Base-by-base conservation (phyloP, 208 protist genomes). In the Trypanosoma scelopori region DNA sequence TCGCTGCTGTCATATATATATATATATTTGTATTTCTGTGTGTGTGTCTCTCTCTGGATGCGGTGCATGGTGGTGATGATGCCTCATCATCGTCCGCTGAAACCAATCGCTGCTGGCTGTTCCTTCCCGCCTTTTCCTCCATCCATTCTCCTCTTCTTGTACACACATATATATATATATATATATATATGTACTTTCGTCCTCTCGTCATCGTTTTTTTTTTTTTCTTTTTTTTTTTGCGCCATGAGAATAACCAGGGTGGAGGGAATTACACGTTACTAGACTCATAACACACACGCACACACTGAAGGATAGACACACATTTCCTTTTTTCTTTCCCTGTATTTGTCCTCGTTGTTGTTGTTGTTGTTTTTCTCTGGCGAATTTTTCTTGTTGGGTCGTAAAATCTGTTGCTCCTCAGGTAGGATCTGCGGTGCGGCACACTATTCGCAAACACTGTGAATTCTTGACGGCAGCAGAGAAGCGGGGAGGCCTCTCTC, bases 21-120 rank as follows among this genome's bases (percentile, higher is more conserved):
- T 45, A 7, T 58, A 37, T 58, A 7, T n/a, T n/a, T 58, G 18
- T 42, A 37, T 55, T 30, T 58, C 37, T 49, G 50, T 53, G 53
- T 52, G 61, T 55, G 4, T 28, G 6, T 20, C 41, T 60, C 22
- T 69, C 49, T 49, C 56, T 57, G 57, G 43, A 48, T 74, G 20
- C 16, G 28, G 43, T 22, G 43, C n/a, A 47, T 47, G 4, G 12
- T 65, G 35, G 25, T 28, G n/a, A n/a, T n/a, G n/a, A n/a, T n/a
- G n/a, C n/a, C n/a, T n/a, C n/a, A n/a, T n/a, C n/a, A n/a, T n/a
- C n/a, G n/a, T n/a, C n/a, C n/a, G n/a, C n/a, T n/a, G n/a, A n/a
- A n/a, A n/a, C n/a, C n/a, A n/a, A n/a, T n/a, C n/a, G n/a, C n/a
- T n/a, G n/a, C n/a, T n/a, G n/a, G n/a, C 20, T 30, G 28, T 4